Conservation (phyloP, 495 filamentous ascomycete genomes). For the Cairneyella variabilis region DNA sequence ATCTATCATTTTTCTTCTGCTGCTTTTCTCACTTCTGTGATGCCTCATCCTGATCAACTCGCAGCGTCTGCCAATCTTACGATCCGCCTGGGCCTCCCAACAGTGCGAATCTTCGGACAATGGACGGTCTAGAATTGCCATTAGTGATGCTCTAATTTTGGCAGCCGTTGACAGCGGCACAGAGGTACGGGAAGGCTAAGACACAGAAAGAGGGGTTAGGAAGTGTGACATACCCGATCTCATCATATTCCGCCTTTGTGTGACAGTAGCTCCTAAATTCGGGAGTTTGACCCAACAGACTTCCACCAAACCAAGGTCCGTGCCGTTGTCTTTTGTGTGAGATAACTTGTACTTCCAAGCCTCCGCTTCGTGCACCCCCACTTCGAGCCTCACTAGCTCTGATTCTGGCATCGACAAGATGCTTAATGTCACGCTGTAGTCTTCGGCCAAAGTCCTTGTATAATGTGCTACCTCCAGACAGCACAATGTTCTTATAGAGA, state of each 20-base stretch:
- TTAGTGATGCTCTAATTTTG: too few species aligned
- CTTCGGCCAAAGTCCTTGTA: slow-evolving; percentile 97
- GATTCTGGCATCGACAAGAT: slow-evolving; percentile 88
- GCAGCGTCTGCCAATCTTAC: slow-evolving; percentile 21
- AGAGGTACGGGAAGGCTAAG: background rate
- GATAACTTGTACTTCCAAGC: slow-evolving; percentile 93
- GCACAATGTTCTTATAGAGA: slow-evolving; percentile 98
- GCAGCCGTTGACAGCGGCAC: too few species aligned
- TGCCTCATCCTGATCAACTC: background rate
- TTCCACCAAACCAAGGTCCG: slow-evolving; percentile 97
- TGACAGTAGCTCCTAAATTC: slow-evolving; percentile 99
- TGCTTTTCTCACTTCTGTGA: background rate
- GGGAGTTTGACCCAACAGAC: slow-evolving; percentile 94
- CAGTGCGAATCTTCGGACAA: slow-evolving; percentile 91
- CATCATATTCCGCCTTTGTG: slow-evolving; percentile 65
- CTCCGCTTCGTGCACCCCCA: slow-evolving; percentile 74
- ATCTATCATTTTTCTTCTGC: slow-evolving; percentile 16
- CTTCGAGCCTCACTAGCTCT: slow-evolving; percentile 87
- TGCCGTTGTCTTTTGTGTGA: slow-evolving; percentile 94
- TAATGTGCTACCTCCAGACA: slow-evolving; percentile 92
- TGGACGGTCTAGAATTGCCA: slow-evolving; percentile 58
- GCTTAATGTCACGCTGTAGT: slow-evolving; percentile 92
- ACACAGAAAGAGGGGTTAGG: background rate
- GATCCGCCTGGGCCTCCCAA: slow-evolving; percentile 83
- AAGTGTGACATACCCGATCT: slow-evolving; percentile 10